phyloP scores from a whole-genome alignment of 192 early-diverging fungal species.

The Gigaspora rosea region DNA sequence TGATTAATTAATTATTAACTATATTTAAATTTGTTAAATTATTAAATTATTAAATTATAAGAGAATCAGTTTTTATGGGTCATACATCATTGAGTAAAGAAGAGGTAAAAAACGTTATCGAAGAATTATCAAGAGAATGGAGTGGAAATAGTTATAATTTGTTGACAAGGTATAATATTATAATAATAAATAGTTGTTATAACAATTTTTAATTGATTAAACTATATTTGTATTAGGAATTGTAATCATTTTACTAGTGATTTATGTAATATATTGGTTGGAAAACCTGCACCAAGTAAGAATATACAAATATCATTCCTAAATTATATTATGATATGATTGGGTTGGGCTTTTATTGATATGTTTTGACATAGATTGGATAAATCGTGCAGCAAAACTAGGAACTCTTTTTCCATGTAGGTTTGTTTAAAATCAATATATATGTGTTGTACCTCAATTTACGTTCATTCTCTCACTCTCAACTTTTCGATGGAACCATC shows the following conservation, averaged over 20 bases:
- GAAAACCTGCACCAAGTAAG: conserved; percentile 29
- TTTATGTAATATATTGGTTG: conserved; percentile 17
- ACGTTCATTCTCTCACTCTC: not conserved
- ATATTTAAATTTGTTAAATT: no score
- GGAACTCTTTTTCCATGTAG: conserved; percentile 50
- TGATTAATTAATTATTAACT: no score
- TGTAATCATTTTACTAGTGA: conserved; percentile 30
- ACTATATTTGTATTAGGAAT: conserved; percentile 18
- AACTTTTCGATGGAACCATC: not conserved
- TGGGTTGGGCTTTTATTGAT: not conserved
- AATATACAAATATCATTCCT: not conserved
- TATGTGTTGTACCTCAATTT: conserved; percentile 2
- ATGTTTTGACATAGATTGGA: conserved; percentile 38
- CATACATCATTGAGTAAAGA: conserved; percentile 21
- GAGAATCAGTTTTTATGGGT: conserved; percentile 24
- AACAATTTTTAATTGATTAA: not conserved
- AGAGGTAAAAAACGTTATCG: conserved; percentile 13
- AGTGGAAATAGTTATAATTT: conserved; percentile 30
- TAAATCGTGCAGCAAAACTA: conserved; percentile 48
- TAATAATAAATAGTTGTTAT: not conserved
- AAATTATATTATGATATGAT: not conserved
- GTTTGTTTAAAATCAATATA: not conserved
- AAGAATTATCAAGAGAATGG: conserved; percentile 21
- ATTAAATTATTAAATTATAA: not conserved
- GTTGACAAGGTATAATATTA: conserved; percentile 8